A percentile compares a stretch with the other conserved stretches of the same genome.
These are phyloP conservation scores for Trypanosoma brucei DNA, from an alignment of 208 protist genomes.

Conservation along the genomic window DNA sequence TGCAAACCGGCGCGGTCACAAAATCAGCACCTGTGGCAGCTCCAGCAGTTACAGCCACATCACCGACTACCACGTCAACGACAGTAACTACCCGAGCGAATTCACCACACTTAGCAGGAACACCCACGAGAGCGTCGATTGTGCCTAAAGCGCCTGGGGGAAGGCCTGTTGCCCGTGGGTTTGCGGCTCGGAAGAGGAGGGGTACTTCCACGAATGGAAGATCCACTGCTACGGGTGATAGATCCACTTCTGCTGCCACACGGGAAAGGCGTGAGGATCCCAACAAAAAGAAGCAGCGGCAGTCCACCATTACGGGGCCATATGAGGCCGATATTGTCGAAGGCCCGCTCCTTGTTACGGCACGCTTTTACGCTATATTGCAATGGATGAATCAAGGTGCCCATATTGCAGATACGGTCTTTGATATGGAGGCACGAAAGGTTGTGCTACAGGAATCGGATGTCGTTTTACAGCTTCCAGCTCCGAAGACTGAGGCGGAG, in stretches of 20 bases:
- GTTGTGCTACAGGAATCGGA: conserved; percentile 78
- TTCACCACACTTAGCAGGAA: no score
- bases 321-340: conserved; percentile 48
- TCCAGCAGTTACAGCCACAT: no score
- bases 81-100: no score
- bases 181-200: no score
- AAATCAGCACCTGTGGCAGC: background rate
- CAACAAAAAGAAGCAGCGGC: conserved; percentile 1
- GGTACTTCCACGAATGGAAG: no score
- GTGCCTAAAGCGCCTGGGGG: no score
- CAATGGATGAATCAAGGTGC: conserved; percentile 42
- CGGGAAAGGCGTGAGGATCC: background rate
- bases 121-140: no score
- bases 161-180: no score
- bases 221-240: no score
- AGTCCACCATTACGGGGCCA: background rate
- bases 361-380: conserved; percentile 58
- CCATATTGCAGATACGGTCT: conserved; percentile 46
- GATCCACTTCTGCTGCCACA: background rate
- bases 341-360: conserved; percentile 50
- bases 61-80: no score
- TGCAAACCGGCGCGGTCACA: background rate
- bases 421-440: conserved; percentile 71
- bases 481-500: conserved; percentile 43
- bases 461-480: conserved; percentile 43